These are phyloP conservation scores for Tieghemiomyces parasiticus DNA, from an alignment of 192 early-diverging fungal genomes.

Conservation along the genomic window DNA sequence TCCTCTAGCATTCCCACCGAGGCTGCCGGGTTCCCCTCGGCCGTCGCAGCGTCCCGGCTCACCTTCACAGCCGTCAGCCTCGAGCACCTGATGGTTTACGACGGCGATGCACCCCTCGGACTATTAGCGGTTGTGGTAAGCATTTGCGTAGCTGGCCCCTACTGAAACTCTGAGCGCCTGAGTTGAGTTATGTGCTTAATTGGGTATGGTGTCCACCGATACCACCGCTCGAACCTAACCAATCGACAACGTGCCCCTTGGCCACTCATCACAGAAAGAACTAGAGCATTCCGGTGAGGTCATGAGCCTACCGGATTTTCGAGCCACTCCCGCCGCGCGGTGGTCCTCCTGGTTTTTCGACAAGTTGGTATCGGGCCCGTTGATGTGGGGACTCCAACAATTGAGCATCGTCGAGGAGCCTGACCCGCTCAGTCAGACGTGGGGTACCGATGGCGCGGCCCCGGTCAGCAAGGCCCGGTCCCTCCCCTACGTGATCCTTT, in stretches of 20 bases:
- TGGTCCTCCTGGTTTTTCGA: constrained; percentile 8
- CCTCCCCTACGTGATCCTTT: not conserved
- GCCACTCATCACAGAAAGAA: not conserved
- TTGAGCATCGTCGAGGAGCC: not conserved
- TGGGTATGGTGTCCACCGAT: no score
- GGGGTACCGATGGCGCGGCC: no score
- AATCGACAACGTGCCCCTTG: no score
- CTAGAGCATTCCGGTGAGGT: not conserved
- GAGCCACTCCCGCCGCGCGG: not conserved
- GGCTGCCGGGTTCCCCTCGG: not conserved
- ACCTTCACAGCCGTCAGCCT: not conserved
- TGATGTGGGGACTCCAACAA: constrained; percentile 7
- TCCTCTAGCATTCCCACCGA: not conserved
- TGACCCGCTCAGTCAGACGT: not conserved
- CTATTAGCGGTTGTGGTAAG: not conserved
- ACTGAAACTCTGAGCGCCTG: no score
- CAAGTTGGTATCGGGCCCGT: not conserved
- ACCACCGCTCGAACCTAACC: no score
- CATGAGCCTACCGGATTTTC: not conserved
- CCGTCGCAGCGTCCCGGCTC: not conserved
- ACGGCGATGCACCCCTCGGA: constrained; percentile 2
- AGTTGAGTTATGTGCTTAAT: no score
- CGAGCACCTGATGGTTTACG: not conserved
- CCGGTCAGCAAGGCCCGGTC: no score
- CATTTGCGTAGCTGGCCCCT: no score